Conservation (phyloP, 306 rosid species). For the Rosa persica region DNA sequence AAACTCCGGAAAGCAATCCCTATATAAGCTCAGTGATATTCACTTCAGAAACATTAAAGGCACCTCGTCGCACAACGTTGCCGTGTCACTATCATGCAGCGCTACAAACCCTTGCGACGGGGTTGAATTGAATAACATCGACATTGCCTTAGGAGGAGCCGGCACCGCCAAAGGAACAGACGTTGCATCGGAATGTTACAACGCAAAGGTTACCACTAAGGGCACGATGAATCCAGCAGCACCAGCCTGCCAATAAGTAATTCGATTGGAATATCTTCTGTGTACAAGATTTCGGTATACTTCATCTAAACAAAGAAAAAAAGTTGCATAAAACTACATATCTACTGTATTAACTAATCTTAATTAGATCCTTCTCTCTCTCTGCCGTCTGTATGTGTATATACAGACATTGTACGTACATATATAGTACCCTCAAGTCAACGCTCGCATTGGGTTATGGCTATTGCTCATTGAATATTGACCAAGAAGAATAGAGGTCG, state of each 20-base stretch:
- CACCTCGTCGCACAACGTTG: conserved; percentile 39
- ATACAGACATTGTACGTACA: not conserved
- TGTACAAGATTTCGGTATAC: conserved; percentile 15
- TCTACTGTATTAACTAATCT: not conserved
- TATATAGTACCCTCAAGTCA: too few species aligned
- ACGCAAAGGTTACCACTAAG: conserved; percentile 39
- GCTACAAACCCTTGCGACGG: conserved; percentile 39
- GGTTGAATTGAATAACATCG: conserved; percentile 42
- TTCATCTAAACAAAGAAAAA: not conserved
- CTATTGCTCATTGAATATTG: too few species aligned
- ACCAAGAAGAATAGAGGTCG: too few species aligned
- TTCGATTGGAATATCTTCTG: not conserved
- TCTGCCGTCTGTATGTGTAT: not conserved
- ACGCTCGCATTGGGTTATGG: too few species aligned
- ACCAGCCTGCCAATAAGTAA: not conserved
- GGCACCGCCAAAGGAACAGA: not conserved
- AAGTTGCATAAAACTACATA: not conserved
- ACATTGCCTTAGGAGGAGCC: conserved; percentile 32
- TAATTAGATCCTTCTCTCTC: not conserved
- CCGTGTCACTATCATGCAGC: conserved; percentile 58
- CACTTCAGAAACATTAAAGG: conserved; percentile 65
- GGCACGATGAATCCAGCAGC: conserved; percentile 51
- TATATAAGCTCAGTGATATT: conserved; percentile 53
- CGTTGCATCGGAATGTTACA: conserved; percentile 37
- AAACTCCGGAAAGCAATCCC: not conserved